Evolutionary conservation across 441 rosid species (phyloP).

Genomic region (Syzygium malaccense): DNA sequence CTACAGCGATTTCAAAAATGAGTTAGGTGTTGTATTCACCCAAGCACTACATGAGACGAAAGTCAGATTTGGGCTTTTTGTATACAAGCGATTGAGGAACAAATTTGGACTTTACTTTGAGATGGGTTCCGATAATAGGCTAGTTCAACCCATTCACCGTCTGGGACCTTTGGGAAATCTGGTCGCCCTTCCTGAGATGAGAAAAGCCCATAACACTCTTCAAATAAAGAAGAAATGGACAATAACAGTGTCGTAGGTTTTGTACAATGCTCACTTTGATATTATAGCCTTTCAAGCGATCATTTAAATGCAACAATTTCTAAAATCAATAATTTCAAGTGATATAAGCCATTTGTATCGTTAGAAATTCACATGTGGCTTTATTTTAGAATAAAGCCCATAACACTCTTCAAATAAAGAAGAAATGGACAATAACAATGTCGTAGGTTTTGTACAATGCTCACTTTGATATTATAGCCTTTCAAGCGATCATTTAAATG

Average conservation of each 20-base stretch:
- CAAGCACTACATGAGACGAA: background rate
- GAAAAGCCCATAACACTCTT: background rate
- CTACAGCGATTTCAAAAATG: background rate
- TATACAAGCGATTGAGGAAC: background rate
- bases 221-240: background rate
- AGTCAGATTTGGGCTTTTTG: background rate
- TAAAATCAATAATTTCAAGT: background rate
- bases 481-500: background rate
- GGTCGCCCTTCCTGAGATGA: background rate
- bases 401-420: too few relatives aligned
- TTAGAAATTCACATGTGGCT: background rate
- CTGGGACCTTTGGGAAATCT: background rate
- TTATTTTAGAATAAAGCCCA: background rate
- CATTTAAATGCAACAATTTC: background rate
- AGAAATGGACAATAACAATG: too few relatives aligned
- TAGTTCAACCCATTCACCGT: background rate
- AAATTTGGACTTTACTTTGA: background rate
- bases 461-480: background rate
- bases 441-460: fast-evolving
- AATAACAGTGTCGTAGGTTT: too few relatives aligned
- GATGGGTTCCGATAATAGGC: background rate
- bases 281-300: background rate
- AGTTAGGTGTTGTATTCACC: background rate
- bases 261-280: fast-evolving
- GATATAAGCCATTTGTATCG: background rate